Evolutionary conservation across 2,329 filamentous ascomycete genomes (phyloP).

Genomic region (Apiospora rasikravindrae): DNA sequence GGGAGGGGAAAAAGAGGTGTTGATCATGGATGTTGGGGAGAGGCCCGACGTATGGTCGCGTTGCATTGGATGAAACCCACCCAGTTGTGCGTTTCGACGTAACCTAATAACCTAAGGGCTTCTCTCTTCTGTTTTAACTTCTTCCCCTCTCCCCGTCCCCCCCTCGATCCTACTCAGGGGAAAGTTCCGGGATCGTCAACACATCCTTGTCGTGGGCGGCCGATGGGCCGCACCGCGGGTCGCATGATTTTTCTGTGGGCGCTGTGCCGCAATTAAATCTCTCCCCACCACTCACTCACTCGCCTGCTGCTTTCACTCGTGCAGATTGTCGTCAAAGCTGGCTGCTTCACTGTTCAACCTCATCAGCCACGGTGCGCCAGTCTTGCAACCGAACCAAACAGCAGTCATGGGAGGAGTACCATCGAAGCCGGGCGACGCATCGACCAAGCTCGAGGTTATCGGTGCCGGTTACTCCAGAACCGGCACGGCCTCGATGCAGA

Average conservation of each 20-base stretch:
- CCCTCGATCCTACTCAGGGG: not conserved
- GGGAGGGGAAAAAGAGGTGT: not conserved
- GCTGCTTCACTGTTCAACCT: not conserved
- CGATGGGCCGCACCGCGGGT: not conserved
- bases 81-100: not conserved
- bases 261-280: constrained; percentile 4
- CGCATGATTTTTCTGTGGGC: constrained; percentile 6
- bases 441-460: constrained; percentile 23
- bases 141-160: not conserved
- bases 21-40: not conserved
- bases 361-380: not conserved
- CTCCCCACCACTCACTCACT: not conserved
- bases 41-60: not conserved
- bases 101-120: not conserved
- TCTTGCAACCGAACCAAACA: no score
- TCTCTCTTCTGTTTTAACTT: not conserved
- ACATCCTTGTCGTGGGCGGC: not conserved
- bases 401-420: constrained; percentile 19
- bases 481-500: constrained; percentile 25
- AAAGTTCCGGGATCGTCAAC: not conserved
- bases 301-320: not conserved
- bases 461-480: constrained; percentile 25
- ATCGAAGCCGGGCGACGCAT: constrained; percentile 21
- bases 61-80: not conserved
- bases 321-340: not conserved